Evolutionary conservation across 768 basidiomycete genomes (phyloP), one percentile per base, ranked within the genome.

Genomic region (Gelatoporia subvermispora): DNA sequence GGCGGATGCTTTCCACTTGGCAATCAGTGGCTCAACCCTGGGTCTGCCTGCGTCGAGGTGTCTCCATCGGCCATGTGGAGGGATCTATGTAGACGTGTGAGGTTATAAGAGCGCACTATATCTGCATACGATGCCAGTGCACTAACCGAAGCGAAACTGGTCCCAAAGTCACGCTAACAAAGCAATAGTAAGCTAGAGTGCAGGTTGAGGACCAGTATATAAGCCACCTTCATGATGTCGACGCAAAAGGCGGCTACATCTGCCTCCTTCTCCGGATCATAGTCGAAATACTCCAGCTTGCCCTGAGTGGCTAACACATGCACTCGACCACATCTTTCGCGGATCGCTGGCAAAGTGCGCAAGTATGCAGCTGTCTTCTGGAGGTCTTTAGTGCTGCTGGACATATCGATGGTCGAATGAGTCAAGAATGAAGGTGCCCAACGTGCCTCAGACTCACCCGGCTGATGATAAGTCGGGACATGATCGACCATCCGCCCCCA

Each of bases 61-160:
- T 25, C 89, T 72, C 93, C 93, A 95, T 20, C 93, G 79, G 13
- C 92, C 87, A 58, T 93, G 91, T 13, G 90, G 88, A 3, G 84
- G 82, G 35, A 93, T 92, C 90, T 92, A 48, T 15, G 24, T 15
- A 41, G 3, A 38, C 35, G 21, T 43, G 21, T 39, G 21, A 22
- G 31, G 24, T 16, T 8, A 17, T 18, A 28, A 9, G 21, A 35
- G 47, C 20, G 34, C 11, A 35, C 31, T 10, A 31, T 17, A 45
- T 16, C 25, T n/a, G 37, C 17, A 48, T 24, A 40, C 18, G 20
- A 48, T 35, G 37, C 25, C 15, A 25, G 43, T 31, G 13, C 35
- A 61, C 83, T 56, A 65, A 84, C 90, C 40, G 74, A 70, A 34
- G 70, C 68, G 55, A 86, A 86, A 57, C 84, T 72, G 3, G 76